Conservation (phyloP, 305 asterid genomes). For the Solanum chacoense region DNA sequence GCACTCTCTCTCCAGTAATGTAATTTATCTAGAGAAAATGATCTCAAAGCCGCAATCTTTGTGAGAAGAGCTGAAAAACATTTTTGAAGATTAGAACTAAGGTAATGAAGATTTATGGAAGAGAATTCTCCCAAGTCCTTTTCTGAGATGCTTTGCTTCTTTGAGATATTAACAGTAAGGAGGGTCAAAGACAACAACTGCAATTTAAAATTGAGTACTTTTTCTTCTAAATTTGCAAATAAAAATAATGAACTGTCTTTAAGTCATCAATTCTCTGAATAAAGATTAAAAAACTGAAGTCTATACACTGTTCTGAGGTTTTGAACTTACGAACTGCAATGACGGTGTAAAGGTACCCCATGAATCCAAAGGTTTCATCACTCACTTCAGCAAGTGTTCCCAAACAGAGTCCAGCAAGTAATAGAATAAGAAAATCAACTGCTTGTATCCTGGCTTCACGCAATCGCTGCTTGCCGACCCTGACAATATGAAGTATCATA, state of each 20-base stretch:
- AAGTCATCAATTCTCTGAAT: neutral
- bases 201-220: neutral
- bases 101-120: neutral
- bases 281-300: neutral
- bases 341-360: conserved; percentile 69
- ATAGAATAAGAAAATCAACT: conserved; percentile 58
- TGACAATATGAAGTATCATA: conserved; percentile 6
- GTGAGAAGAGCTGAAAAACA: conserved; percentile 42
- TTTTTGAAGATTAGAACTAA: neutral
- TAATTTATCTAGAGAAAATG: conserved; percentile 60
- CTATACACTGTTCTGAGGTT: neutral
- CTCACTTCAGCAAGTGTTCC: conserved; percentile 79
- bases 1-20: conserved; percentile 86
- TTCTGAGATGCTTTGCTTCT: neutral
- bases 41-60: conserved; percentile 69
- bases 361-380: conserved; percentile 67
- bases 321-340: conserved; percentile 62
- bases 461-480: conserved; percentile 59
- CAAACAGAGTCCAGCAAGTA: conserved; percentile 64
- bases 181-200: neutral
- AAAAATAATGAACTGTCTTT: neutral
- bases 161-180: neutral
- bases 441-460: conserved; percentile 69
- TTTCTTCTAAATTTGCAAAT: neutral
- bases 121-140: neutral